These are phyloP conservation scores for Microsporum ferrugineum DNA, from an alignment of 2,329 filamentous ascomycete genomes.

Conservation along the genomic window DNA sequence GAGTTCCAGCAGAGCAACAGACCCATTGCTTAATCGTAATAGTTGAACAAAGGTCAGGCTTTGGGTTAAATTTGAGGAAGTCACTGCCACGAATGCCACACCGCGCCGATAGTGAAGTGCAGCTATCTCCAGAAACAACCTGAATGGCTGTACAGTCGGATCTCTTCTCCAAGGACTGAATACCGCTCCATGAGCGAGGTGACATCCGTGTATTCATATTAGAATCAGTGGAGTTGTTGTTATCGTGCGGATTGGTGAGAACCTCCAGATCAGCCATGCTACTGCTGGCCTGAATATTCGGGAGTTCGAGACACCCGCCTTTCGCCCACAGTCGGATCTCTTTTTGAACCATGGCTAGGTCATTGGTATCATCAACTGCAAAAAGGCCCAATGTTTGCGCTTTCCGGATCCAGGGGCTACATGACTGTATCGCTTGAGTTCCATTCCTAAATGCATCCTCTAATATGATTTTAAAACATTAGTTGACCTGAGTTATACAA, in stretches of 20 bases:
- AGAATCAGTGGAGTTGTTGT: too few species aligned
- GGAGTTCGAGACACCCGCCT: neutral
- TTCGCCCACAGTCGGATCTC: neutral
- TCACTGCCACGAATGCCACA: conserved; percentile 4
- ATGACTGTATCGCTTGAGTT: neutral
- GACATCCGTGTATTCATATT: neutral
- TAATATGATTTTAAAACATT: too few species aligned
- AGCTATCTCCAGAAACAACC: conserved; percentile 1
- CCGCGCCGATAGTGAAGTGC: neutral
- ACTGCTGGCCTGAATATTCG: too few species aligned
- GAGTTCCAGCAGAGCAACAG: conserved; percentile 27
- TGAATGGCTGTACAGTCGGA: conserved; percentile 15
- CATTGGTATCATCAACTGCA: neutral
- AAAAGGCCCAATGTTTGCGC: conserved; percentile 6
- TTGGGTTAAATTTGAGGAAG: conserved; percentile 16
- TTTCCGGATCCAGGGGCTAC: neutral
- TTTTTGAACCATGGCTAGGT: conserved; percentile 3
- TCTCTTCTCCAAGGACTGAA: neutral
- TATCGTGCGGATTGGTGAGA: too few species aligned
- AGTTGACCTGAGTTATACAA: too few species aligned
- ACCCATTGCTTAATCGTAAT: conserved; percentile 26
- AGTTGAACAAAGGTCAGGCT: conserved; percentile 18
- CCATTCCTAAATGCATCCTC: neutral
- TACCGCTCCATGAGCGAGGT: too few species aligned
- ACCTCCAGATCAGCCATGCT: too few species aligned